Base-by-base conservation (phyloP, 2,329 filamentous ascomycete species). In the Fusarium subtropicale region DNA sequence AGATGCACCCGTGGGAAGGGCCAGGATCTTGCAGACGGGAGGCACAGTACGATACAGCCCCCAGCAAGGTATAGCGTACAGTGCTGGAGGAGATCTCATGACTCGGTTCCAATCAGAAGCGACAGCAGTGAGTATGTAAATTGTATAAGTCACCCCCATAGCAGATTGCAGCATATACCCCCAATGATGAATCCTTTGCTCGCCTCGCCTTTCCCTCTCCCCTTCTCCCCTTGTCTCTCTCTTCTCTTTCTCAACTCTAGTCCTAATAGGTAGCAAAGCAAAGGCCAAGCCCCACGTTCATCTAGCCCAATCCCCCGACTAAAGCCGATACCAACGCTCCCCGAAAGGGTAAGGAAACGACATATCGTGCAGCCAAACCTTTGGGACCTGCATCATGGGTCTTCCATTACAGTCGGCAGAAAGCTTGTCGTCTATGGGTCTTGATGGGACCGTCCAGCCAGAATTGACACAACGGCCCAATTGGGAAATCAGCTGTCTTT, bases 291-390 rank as follows among this genome's bases (percentile, higher is more conserved):
- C 66, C 66, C 66, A 69, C 66, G 60, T 57, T 58, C 28, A 34
- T 22, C 55, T 34, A 42, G 46, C 36, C 45, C 51, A 60, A 62
- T 69, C 64, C 51, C 56, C 71, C 72, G 68, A 68, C 70, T 64
- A 62, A 46, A 63, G 56, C 68, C 68, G 71, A 66, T 61, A 56
- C 52, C 60, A 52, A 50, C 63, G 56, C 57, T 66, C 56, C 76
- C 73, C 53, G 74, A 79, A 77, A 47, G 59, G 77, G 77, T 65
- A 79, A 77, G 45, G 54, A 71, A 69, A 75, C 62, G 64, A 76
- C 77, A 79, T 62, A 68, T 66, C 70, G 63, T 79, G 77, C 76
- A 76, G 74, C 74, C 75, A 63, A 62, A 53, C 39, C 53, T 59
- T 59, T 44, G 68, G 71, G 72, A 74, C 72, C 72, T 74, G 72